Evolutionary conservation across 2,329 filamentous ascomycete genomes (phyloP).

Genomic region (Hypoxylon sp.): DNA sequence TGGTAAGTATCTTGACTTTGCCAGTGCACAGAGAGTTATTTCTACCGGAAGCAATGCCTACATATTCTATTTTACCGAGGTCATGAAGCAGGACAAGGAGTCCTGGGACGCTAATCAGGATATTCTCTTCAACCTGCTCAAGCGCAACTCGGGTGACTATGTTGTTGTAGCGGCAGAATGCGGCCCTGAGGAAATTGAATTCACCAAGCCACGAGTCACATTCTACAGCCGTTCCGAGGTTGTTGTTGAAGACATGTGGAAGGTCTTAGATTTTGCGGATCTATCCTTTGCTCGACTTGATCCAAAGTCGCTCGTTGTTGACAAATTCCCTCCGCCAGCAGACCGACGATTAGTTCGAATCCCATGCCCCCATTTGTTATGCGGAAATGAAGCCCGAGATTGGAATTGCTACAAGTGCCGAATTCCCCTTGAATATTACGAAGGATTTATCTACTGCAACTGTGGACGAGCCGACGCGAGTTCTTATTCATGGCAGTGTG

Average conservation of each 20-base stretch:
- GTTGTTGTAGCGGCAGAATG: background rate
- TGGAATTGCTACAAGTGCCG: slow-evolving; percentile 2
- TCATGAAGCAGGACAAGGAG: background rate
- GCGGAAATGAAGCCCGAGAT: background rate
- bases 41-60: background rate
- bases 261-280: background rate
- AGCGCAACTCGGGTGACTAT: background rate
- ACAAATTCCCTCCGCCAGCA: background rate
- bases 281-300: background rate
- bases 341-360: background rate
- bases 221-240: background rate
- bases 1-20: background rate
- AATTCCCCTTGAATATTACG: background rate
- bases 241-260: background rate
- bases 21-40: background rate
- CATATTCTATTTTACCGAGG: background rate
- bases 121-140: slow-evolving; percentile 1
- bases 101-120: background rate
- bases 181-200: background rate
- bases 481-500: background rate
- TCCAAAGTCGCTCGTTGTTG: background rate
- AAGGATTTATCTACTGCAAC: background rate
- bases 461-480: background rate
- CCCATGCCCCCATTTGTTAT: background rate
- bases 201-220: background rate